phyloP scores from a whole-genome alignment of 768 basidiomycete genomes.

The Termitomyces sp. region DNA sequence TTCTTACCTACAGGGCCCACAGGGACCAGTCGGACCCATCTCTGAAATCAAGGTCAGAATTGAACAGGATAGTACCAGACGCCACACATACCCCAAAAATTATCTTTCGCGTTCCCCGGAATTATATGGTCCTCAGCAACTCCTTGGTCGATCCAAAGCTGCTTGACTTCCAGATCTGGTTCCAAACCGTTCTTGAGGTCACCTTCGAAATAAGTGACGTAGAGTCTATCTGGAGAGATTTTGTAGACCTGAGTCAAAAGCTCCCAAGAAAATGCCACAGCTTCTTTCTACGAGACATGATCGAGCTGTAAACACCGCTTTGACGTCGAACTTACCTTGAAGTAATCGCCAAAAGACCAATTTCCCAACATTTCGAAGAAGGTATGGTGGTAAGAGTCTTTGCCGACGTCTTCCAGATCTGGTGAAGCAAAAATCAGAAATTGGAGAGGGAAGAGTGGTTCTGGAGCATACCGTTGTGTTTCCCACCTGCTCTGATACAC shows the following conservation, averaged over 20 bases:
- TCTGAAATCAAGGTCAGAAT: constrained; percentile 44
- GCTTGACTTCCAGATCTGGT: constrained; percentile 84
- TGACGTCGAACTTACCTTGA: constrained; percentile 63
- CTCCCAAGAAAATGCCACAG: constrained; percentile 91
- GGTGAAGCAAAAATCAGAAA: neutral
- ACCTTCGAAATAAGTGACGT: constrained; percentile 98
- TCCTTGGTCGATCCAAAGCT: constrained; percentile 87
- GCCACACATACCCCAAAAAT: constrained; percentile 87
- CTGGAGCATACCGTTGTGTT: constrained; percentile 78
- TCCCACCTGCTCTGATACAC: constrained; percentile 97
- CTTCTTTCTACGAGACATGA: constrained; percentile 67
- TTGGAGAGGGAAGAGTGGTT: neutral
- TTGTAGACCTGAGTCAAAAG: constrained; percentile 87
- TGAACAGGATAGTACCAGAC: neutral
- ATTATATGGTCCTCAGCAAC: constrained; percentile 87
- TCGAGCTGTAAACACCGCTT: constrained; percentile 8
- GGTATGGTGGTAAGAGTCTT: constrained; percentile 96
- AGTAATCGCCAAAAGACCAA: constrained; percentile 99
- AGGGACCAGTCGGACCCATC: constrained; percentile 98
- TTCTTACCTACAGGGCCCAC: constrained; percentile 87
- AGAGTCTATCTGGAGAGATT: constrained; percentile 85
- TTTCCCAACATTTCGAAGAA: constrained; percentile 99
- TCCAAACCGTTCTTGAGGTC: constrained; percentile 81
- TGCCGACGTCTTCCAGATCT: constrained; percentile 99
- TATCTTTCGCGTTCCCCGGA: constrained; percentile 94